These are phyloP conservation scores for Fusarium zealandicum DNA, from an alignment of 2,329 filamentous ascomycete species.

Conservation along the genomic window DNA sequence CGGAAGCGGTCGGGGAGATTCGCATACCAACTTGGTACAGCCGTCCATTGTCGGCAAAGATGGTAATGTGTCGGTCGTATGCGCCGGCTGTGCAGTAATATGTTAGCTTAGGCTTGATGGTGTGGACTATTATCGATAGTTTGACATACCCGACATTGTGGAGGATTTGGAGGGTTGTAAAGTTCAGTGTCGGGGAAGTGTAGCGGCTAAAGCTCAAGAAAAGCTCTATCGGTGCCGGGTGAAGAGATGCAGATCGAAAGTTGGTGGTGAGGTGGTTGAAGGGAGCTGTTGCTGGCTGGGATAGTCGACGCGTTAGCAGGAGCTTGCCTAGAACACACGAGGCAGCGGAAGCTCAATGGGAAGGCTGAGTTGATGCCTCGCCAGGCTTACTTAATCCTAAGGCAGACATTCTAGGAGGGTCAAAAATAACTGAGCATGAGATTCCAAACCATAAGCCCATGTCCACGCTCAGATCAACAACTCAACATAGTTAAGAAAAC, in stretches of 20 bases:
- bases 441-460: too few species aligned
- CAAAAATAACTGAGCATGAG: not conserved
- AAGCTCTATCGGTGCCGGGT: constrained; percentile 13
- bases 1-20: constrained; percentile 8
- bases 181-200: constrained; percentile 7
- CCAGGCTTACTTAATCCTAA: constrained; percentile 41
- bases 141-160: constrained; percentile 61
- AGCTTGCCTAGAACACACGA: constrained; percentile 56
- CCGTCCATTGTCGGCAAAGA: constrained; percentile 98
- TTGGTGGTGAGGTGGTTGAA: constrained; percentile 30
- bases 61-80: constrained; percentile 99
- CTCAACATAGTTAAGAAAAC: too few species aligned
- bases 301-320: constrained; percentile 54
- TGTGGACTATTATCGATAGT: constrained; percentile 23
- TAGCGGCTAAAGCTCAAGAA: constrained; percentile 21
- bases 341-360: constrained; percentile 43
- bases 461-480: too few species aligned
- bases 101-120: constrained; percentile 41
- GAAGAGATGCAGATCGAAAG: constrained; percentile 11
- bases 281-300: constrained; percentile 38
- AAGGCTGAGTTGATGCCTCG: constrained; percentile 48
- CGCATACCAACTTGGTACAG: constrained; percentile 97
- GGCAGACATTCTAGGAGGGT: constrained; percentile 37
- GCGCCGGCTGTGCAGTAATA: constrained; percentile 63
- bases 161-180: constrained; percentile 35